phyloP scores from a whole-genome alignment of 2,329 filamentous ascomycete genomes.

The Alternaria sp. region DNA sequence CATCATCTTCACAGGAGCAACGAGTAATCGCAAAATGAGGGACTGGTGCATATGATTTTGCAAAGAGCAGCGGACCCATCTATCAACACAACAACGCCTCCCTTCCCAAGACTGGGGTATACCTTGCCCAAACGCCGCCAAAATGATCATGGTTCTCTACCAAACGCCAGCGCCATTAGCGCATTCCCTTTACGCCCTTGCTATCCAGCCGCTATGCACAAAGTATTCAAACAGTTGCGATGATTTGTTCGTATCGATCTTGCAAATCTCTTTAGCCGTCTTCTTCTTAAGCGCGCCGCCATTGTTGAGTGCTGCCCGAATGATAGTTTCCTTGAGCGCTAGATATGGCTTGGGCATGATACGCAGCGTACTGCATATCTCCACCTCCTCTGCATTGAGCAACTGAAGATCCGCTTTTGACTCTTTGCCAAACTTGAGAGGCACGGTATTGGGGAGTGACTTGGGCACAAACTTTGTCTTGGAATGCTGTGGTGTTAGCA shows the following conservation, averaged over 20 bases:
- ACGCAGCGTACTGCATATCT: slow-evolving; percentile 83
- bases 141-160: background rate
- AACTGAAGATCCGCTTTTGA: slow-evolving; percentile 85
- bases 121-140: slow-evolving; percentile 20
- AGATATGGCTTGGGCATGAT: slow-evolving; percentile 94
- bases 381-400: slow-evolving; percentile 81
- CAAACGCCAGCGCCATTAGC: slow-evolving; percentile 12
- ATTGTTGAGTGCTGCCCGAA: slow-evolving; percentile 88
- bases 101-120: slow-evolving; percentile 30
- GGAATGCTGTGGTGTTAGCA: slow-evolving; percentile 48
- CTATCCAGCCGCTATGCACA: slow-evolving; percentile 90
- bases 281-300: slow-evolving; percentile 94
- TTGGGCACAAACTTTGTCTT: slow-evolving; percentile 62
- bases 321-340: slow-evolving; percentile 90
- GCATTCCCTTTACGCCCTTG: slow-evolving; percentile 69
- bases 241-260: slow-evolving; percentile 83
- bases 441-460: slow-evolving; percentile 67
- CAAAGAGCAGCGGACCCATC: slow-evolving; percentile 9
- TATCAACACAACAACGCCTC: slow-evolving; percentile 12
- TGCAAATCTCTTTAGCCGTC: slow-evolving; percentile 84
- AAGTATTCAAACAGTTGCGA: slow-evolving; percentile 93
- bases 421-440: slow-evolving; percentile 75
- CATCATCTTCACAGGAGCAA: background rate
- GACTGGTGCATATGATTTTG: slow-evolving; percentile 11
- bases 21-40: background rate